phyloP scores from a whole-genome alignment of 805 yeast species.

The Kazachstania africana region DNA sequence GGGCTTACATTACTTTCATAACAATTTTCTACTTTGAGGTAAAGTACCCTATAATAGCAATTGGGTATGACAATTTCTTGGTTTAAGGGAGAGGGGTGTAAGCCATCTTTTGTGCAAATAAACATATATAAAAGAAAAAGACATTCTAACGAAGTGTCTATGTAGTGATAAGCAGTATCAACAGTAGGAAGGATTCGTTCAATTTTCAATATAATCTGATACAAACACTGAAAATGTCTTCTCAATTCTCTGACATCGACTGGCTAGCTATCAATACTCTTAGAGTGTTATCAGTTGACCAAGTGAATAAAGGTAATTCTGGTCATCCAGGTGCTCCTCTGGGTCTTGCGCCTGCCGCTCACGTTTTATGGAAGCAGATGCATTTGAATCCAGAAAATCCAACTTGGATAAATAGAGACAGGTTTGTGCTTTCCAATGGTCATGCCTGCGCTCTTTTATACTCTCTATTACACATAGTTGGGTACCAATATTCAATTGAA shows the following conservation, averaged over 20 bases:
- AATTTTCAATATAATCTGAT: no score
- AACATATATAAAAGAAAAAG: no score
- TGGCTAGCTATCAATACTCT: slow-evolving; percentile 72
- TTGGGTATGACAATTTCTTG: no score
- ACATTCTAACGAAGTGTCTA: no score
- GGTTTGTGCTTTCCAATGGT: slow-evolving; percentile 92
- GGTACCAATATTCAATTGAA: slow-evolving; percentile 68
- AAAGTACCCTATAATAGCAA: no score
- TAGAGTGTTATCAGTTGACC: slow-evolving; percentile 80
- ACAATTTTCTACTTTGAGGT: no score
- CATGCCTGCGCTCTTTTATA: slow-evolving; percentile 90
- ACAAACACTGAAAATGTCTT: no score
- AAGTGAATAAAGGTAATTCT: slow-evolving; percentile 77
- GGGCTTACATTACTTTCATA: no score
- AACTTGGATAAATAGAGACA: slow-evolving; percentile 86
- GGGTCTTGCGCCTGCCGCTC: slow-evolving; percentile 95
- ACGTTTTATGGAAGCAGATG: slow-evolving; percentile 70
- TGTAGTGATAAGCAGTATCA: no score
- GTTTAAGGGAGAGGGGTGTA: no score
- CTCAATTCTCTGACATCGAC: slow-evolving; percentile 47
- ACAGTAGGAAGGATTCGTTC: no score
- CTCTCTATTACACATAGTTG: slow-evolving; percentile 73
- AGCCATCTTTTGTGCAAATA: no score
- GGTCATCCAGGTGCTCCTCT: slow-evolving; percentile 99
- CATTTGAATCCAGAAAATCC: slow-evolving; percentile 86